Base-by-base conservation (phyloP, 805 yeast species). In the Metschnikowia orientalis region DNA sequence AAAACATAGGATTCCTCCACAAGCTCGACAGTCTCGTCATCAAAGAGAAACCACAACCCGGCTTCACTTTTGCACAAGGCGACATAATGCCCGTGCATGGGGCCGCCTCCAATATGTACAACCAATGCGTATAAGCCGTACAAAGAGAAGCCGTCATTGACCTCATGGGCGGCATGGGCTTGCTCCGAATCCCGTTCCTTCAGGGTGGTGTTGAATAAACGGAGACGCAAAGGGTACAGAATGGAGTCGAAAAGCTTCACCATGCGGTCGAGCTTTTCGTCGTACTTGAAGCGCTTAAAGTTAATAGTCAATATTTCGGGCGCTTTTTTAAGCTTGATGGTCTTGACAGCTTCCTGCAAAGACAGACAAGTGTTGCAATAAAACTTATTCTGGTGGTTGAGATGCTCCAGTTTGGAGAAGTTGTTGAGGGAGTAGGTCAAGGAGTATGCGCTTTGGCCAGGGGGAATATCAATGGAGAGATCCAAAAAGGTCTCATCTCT, bases 31-130 rank as follows among this genome's bases (percentile, higher is more conserved):
- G 92, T 79, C 56, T 92, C 97, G 56, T 92, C 98, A 55, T 92
- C 98, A 60, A 85, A 92, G 37, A 92, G 61, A 18, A 92, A 61
- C 98, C 98, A 92, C 0, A 95, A 89, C 24, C 76, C 74, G 14
- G 73, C 68, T 34, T 74, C 78, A 4, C 88, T 81, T 52, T 87
- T 87, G 39, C 92, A 81, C 4, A 92, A 63, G 0, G 95, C 73
- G 7, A 92, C 90, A 56, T 92, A 92, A 55, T 92, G 98, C 0
- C 98, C 98, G 59, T 89, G 96, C 63, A 87, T 88, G 1, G 97
- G 97, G 0, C 97, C 97, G 4, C 96, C 95, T 5, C 98, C 98
- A 45, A 92, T 79, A 53, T 92, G 98, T 8, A 92, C 88, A 8
- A 92, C 92, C 26, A 90, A 79, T 0, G 90, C 86, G 42, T 78